Percentiles rank a stretch among this genome's conserved stretches.
Evolutionary conservation across 495 filamentous ascomycete species (phyloP).

Genomic region (Penicillium macrosclerotiorum): DNA sequence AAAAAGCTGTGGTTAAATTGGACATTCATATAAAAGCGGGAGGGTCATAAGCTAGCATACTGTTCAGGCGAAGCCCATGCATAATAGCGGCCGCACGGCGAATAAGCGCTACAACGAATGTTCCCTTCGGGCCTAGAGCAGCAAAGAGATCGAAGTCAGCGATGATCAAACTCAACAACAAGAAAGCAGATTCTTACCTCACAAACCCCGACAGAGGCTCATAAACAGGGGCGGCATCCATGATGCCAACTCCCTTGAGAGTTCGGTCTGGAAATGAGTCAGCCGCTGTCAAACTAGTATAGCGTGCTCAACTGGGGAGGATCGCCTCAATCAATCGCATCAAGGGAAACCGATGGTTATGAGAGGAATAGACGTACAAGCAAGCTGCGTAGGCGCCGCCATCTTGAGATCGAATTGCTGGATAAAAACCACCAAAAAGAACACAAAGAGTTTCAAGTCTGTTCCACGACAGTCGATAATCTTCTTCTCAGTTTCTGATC

Average conservation of each 20-base stretch:
- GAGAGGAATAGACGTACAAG: constrained; percentile 54
- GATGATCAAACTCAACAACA: too few species aligned
- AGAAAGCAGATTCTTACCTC: constrained; percentile 40
- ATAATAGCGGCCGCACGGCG: constrained; percentile 90
- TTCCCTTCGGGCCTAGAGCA: constrained; percentile 81
- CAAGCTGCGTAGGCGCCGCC: constrained; percentile 86
- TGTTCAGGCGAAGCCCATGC: constrained; percentile 88
- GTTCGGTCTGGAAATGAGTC: constrained; percentile 65
- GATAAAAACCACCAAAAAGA: constrained; percentile 12
- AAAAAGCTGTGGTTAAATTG: constrained; percentile 3
- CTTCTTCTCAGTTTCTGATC: not conserved
- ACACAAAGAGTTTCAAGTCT: constrained; percentile 6
- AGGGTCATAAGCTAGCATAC: constrained; percentile 36
- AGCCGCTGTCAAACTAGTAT: constrained; percentile 7
- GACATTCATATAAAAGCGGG: not conserved
- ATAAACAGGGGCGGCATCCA: constrained; percentile 88
- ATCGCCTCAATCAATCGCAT: not conserved
- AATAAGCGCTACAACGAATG: constrained; percentile 90
- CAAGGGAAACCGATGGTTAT: not conserved
- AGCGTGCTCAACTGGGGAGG: not conserved
- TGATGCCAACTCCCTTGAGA: constrained; percentile 90
- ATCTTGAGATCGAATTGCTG: constrained; percentile 48
- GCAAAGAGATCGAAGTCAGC: constrained; percentile 20
- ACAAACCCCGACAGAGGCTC: constrained; percentile 78
- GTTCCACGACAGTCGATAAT: not conserved